Evolutionary conservation across 768 basidiomycete species (phyloP).

Genomic region (Leucosporidium scottii): DNA sequence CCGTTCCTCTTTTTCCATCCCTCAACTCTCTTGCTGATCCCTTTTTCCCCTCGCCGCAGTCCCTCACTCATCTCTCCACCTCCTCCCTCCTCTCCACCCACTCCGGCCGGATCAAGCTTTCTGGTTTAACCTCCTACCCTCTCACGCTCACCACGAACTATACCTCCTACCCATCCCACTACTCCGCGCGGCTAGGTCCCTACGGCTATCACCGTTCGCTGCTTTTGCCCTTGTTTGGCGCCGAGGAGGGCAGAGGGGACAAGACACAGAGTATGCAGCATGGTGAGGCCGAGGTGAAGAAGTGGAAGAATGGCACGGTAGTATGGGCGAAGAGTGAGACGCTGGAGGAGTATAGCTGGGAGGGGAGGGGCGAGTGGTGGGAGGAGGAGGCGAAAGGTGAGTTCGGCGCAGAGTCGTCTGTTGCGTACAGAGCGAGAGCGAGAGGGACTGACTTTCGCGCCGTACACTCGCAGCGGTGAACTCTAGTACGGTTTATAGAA

Average conservation of each 20-base stretch:
- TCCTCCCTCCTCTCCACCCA: neutral
- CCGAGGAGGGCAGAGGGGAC: neutral
- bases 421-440: too few species aligned
- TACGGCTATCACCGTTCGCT: slow-evolving; percentile 10
- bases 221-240: neutral
- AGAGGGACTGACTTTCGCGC: neutral
- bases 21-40: too few species aligned
- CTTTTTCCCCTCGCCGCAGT: neutral
- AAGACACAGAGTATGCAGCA: neutral
- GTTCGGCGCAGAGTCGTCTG: neutral
- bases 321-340: neutral
- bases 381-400: slow-evolving; percentile 3
- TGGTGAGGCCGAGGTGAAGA: neutral
- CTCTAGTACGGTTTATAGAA: neutral
- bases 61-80: neutral
- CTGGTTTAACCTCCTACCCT: slow-evolving; percentile 1
- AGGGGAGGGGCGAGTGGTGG: slow-evolving; percentile 4
- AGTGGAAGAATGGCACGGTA: neutral
- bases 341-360: slow-evolving; percentile 2
- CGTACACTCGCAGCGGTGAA: slow-evolving; percentile 1
- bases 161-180: neutral
- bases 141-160: slow-evolving; percentile 17
- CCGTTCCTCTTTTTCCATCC: neutral
- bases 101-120: neutral
- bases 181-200: neutral